Evolutionary conservation across 139 green algal genomes (phyloP).

Genomic region (Limnomonas spitsbergensis): DNA sequence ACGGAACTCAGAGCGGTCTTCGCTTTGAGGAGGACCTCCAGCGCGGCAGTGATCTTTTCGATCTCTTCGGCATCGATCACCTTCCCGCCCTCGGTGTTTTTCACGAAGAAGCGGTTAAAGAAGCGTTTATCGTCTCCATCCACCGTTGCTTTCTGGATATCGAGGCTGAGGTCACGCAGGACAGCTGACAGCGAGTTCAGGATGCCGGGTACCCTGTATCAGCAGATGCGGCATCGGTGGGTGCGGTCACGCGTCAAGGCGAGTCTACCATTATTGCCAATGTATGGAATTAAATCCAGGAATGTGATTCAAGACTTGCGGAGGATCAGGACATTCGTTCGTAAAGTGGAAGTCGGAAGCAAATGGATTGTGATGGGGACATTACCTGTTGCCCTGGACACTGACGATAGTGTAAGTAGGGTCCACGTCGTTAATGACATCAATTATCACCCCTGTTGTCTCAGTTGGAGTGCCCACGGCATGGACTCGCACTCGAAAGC

Average conservation of each 20-base stretch:
- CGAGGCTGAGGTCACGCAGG: constrained; percentile 78
- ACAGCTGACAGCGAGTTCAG: constrained; percentile 49
- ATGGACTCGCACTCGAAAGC: too few relatives aligned
- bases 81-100: constrained; percentile 52
- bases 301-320: too few relatives aligned
- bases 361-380: background rate
- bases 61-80: constrained; percentile 46
- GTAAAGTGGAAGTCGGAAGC: too few relatives aligned
- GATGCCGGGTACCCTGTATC: constrained; percentile 58
- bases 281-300: too few relatives aligned
- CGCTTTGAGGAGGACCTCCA: constrained; percentile 47
- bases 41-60: constrained; percentile 48
- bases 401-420: constrained; percentile 57
- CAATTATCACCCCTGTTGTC: background rate
- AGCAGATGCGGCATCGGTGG: too few relatives aligned
- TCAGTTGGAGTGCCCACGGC: background rate
- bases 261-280: background rate
- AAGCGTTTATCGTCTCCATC: constrained; percentile 43
- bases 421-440: constrained; percentile 49
- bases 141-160: constrained; percentile 66
- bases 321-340: too few relatives aligned
- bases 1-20: constrained; percentile 21
- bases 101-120: constrained; percentile 83
- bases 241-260: background rate
- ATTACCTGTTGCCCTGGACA: constrained; percentile 34